A percentile compares a stretch with the other conserved stretches of the same genome.
These are phyloP conservation scores for Corchorus olitorius DNA, from an alignment of 345 rosid genomes.

Conservation along the genomic window DNA sequence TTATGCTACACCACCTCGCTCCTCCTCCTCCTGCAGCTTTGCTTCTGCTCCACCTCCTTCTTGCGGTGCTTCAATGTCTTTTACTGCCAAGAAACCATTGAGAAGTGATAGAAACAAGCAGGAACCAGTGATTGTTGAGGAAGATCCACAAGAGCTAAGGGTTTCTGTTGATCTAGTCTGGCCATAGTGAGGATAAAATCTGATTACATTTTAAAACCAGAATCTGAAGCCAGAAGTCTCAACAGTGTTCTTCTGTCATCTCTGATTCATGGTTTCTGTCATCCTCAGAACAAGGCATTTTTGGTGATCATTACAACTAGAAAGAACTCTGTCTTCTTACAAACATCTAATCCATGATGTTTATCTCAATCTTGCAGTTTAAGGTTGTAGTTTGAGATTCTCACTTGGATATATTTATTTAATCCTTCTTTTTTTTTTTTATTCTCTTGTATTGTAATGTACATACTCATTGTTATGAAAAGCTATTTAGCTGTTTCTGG, in stretches of 20 bases:
- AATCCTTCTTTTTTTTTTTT: too few species aligned
- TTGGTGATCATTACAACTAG: neutral
- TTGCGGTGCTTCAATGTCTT: conserved; percentile 11
- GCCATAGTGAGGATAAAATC: neutral
- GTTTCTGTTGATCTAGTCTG: conserved; percentile 22
- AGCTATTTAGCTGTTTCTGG: neutral
- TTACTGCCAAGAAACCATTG: conserved; percentile 1
- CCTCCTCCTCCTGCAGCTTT: neutral
- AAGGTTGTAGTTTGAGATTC: neutral
- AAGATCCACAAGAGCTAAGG: conserved; percentile 21
- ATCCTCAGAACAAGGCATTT: neutral
- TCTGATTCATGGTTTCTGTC: neutral
- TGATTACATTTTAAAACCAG: neutral
- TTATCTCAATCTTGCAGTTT: neutral
- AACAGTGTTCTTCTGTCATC: neutral
- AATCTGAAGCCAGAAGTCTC: neutral
- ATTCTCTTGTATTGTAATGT: neutral
- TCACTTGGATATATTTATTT: neutral
- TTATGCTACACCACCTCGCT: neutral
- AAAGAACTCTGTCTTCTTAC: neutral
- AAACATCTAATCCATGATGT: neutral
- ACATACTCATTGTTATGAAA: neutral
- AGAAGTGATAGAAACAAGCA: neutral
- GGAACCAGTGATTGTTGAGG: conserved; percentile 3
- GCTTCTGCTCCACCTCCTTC: neutral